These are phyloP conservation scores for Bisporella sp. DNA, from an alignment of 2,329 filamentous ascomycete genomes.

Conservation along the genomic window DNA sequence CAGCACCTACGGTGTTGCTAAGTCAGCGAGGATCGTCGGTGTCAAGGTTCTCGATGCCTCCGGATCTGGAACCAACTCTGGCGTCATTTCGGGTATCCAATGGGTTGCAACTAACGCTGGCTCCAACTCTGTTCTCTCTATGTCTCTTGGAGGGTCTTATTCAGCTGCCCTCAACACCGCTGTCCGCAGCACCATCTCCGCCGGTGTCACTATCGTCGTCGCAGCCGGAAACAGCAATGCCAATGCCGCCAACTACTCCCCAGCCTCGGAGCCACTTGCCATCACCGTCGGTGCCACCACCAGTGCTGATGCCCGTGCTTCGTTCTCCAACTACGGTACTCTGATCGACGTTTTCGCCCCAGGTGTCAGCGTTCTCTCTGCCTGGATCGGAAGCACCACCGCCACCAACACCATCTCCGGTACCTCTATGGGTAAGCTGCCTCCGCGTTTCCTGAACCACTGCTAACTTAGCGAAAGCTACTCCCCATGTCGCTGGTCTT, in stretches of 20 bases:
- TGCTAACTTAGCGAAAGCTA: slow-evolving; percentile 37
- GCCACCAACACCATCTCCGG: slow-evolving; percentile 47
- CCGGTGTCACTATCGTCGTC: slow-evolving; percentile 44
- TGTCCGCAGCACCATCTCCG: slow-evolving; percentile 37
- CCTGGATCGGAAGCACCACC: slow-evolving; percentile 36
- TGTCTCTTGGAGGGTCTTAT: slow-evolving; percentile 44
- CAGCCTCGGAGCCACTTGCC: slow-evolving; percentile 40
- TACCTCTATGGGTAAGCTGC: slow-evolving; percentile 46
- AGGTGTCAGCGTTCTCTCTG: slow-evolving; percentile 37
- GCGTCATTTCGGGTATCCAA: slow-evolving; percentile 31
- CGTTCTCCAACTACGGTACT: slow-evolving; percentile 44
- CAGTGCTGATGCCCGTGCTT: slow-evolving; percentile 30
- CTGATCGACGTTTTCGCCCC: slow-evolving; percentile 46
- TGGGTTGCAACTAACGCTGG: slow-evolving; percentile 27
- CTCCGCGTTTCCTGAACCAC: slow-evolving; percentile 2
- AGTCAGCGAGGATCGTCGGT: slow-evolving; percentile 30
- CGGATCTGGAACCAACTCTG: slow-evolving; percentile 28
- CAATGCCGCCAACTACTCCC: slow-evolving; percentile 37
- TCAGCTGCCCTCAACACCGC: slow-evolving; percentile 43
- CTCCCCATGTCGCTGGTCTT: slow-evolving; percentile 60
- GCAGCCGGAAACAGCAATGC: slow-evolving; percentile 46
- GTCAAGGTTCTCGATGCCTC: slow-evolving; percentile 31
- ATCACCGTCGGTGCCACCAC: slow-evolving; percentile 47
- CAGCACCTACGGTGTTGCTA: slow-evolving; percentile 33
- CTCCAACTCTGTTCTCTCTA: slow-evolving; percentile 41